Conservation (phyloP, 257 asterid species). For the Dorcoceras hygrometricum region DNA sequence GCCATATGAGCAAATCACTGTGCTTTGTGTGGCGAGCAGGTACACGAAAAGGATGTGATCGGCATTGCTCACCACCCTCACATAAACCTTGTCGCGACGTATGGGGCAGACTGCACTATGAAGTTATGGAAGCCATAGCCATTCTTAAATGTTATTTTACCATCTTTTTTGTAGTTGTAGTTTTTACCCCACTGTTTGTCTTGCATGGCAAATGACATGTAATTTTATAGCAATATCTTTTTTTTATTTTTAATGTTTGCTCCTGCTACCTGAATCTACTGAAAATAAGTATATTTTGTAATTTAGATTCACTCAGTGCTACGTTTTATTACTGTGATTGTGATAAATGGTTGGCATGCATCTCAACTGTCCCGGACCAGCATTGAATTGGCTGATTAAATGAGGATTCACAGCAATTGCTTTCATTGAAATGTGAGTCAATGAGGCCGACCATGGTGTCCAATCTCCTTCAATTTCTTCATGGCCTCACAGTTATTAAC, state of each 20-base stretch:
- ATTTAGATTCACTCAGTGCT: not conserved
- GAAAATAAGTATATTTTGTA: not conserved
- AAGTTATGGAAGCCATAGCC: conserved; percentile 84
- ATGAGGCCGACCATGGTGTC: not conserved
- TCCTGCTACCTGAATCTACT: not conserved
- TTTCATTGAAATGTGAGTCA: not conserved
- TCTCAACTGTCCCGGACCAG: not conserved
- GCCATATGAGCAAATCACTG: not conserved
- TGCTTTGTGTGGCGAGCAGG: conserved; percentile 39
- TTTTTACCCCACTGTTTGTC: not conserved
- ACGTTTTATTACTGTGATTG: not conserved
- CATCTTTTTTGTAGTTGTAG: not conserved
- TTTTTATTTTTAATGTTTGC: too few relatives aligned
- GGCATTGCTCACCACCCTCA: conserved; percentile 96
- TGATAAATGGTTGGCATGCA: not conserved
- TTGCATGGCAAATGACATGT: not conserved
- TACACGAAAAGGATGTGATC: conserved; percentile 92
- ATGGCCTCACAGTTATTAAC: too few relatives aligned
- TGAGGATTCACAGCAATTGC: not conserved
- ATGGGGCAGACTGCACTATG: conserved; percentile 80
- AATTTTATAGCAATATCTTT: not conserved
- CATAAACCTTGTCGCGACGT: conserved; percentile 78
- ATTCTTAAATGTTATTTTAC: not conserved
- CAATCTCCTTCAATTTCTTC: not conserved
- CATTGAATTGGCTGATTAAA: not conserved